These are phyloP conservation scores for Phytopythium vexans DNA, from an alignment of 352 stramenopile species.

Conservation along the genomic window DNA sequence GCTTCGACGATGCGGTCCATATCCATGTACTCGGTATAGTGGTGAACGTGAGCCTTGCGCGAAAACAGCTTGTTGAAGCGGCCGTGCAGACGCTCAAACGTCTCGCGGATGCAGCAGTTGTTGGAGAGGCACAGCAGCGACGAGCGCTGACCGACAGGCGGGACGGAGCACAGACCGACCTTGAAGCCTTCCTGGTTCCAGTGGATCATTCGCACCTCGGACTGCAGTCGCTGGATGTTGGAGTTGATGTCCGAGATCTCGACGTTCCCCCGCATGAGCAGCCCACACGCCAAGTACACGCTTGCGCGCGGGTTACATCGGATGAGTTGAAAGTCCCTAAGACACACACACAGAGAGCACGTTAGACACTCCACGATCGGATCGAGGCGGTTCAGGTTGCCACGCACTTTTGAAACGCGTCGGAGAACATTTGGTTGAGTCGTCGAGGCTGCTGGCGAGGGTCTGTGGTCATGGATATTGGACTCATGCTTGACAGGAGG, in stretches of 20 bases:
- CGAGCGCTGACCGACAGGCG: conserved; percentile 48
- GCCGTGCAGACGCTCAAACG: conserved; percentile 67
- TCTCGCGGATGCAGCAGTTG: conserved; percentile 85
- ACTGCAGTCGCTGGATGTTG: conserved; percentile 83
- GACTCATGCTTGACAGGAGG: conserved; percentile 88
- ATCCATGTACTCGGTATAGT: conserved; percentile 88
- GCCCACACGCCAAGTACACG: conserved; percentile 81
- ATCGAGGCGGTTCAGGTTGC: background rate
- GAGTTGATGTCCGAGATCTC: conserved; percentile 86
- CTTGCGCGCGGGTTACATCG: conserved; percentile 61
- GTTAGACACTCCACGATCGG: conserved; percentile 1
- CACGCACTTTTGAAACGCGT: conserved; percentile 59
- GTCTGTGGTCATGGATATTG: conserved; percentile 43
- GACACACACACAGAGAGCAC: conserved; percentile 8
- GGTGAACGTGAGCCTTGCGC: conserved; percentile 80
- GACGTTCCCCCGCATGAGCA: conserved; percentile 84
- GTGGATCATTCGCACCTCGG: conserved; percentile 82
- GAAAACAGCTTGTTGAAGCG: conserved; percentile 83
- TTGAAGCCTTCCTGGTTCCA: conserved; percentile 94
- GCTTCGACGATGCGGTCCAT: conserved; percentile 40
- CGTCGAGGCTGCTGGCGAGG: conserved; percentile 49
- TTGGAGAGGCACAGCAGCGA: conserved; percentile 86
- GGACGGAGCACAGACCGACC: conserved; percentile 67
- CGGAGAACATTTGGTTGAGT: conserved; percentile 63
- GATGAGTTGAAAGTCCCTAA: conserved; percentile 76